These are phyloP conservation scores for Candida multigemmis DNA, from an alignment of 805 yeast species.

Conservation along the genomic window DNA sequence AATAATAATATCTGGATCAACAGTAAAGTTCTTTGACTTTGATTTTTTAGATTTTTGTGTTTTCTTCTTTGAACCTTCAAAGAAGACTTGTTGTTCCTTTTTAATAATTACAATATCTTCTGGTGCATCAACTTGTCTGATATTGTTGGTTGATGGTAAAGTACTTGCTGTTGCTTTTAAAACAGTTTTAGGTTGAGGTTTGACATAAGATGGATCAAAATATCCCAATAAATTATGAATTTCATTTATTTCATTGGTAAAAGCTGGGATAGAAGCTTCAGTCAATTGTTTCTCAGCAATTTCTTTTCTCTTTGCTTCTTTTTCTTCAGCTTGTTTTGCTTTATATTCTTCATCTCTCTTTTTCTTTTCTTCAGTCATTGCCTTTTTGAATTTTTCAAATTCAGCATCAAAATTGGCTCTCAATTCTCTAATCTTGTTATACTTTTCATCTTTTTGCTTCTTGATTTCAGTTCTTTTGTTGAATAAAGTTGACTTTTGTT, in stretches of 20 bases:
- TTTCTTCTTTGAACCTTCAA: conserved; percentile 37
- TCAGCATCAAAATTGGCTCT: conserved; percentile 71
- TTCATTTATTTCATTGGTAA: conserved; percentile 64
- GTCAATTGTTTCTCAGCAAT: conserved; percentile 58
- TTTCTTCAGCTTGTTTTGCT: conserved; percentile 40
- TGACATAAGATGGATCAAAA: conserved; percentile 74
- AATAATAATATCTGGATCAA: conserved; percentile 75
- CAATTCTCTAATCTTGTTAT: conserved; percentile 56
- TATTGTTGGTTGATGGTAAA: conserved; percentile 12
- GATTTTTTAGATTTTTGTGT: conserved; percentile 40
- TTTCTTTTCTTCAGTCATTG: conserved; percentile 59
- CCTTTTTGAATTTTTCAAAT: conserved; percentile 59
- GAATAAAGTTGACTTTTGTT: conserved; percentile 56
- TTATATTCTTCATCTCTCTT: conserved; percentile 65
- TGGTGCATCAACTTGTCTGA: conserved; percentile 53
- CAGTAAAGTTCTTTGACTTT: conserved; percentile 50
- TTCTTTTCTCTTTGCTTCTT: conserved; percentile 44
- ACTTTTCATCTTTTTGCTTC: conserved; percentile 60
- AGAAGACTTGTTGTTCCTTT: conserved; percentile 52
- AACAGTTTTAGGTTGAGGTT: conserved; percentile 33
- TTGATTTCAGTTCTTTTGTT: conserved; percentile 59
- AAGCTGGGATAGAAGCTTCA: conserved; percentile 78
- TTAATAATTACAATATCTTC: conserved; percentile 54
- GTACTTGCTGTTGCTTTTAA: conserved; percentile 16
- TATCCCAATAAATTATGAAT: conserved; percentile 64